Conservation (phyloP, 2,329 filamentous ascomycete species). For the Aspergillus nomiae region DNA sequence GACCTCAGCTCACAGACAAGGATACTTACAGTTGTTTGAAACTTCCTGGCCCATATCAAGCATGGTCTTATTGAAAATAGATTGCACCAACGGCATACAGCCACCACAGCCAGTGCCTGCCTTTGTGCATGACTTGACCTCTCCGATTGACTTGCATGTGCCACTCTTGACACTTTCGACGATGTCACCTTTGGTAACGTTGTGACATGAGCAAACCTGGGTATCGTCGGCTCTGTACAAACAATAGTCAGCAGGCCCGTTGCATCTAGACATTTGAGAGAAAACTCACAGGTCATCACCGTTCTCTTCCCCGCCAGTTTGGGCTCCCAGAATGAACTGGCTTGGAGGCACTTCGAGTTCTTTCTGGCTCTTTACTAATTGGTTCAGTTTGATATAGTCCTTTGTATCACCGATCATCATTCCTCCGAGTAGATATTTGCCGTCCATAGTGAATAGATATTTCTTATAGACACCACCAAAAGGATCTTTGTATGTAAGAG, state of each 20-base stretch:
- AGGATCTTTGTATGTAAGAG: slow-evolving; percentile 84
- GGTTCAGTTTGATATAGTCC: slow-evolving; percentile 86
- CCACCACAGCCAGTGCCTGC: slow-evolving; percentile 89
- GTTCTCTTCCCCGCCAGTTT: slow-evolving; percentile 71
- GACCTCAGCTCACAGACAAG: neutral
- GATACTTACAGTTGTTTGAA: slow-evolving; percentile 65
- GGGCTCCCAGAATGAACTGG: slow-evolving; percentile 79
- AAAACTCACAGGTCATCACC: slow-evolving; percentile 67
- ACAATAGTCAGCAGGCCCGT: neutral
- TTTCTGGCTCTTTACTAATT: slow-evolving; percentile 83
- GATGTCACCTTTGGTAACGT: slow-evolving; percentile 83
- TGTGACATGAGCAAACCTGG: slow-evolving; percentile 91
- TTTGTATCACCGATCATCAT: slow-evolving; percentile 97
- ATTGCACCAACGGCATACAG: slow-evolving; percentile 84
- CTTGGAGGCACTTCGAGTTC: slow-evolving; percentile 74
- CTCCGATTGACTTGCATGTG: slow-evolving; percentile 76
- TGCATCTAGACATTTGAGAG: neutral
- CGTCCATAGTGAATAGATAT: slow-evolving; percentile 85
- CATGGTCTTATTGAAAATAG: slow-evolving; percentile 90
- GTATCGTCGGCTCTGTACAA: slow-evolving; percentile 68
- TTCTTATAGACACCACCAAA: slow-evolving; percentile 92
- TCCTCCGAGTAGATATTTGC: slow-evolving; percentile 86
- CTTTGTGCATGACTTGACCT: slow-evolving; percentile 88
- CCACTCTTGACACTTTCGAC: slow-evolving; percentile 72
- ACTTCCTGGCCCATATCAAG: slow-evolving; percentile 81